Percentiles rank a stretch among this genome's conserved stretches.
Conservation (phyloP, 176 grass and related monocot genomes). For the Neostapfia colusana region DNA sequence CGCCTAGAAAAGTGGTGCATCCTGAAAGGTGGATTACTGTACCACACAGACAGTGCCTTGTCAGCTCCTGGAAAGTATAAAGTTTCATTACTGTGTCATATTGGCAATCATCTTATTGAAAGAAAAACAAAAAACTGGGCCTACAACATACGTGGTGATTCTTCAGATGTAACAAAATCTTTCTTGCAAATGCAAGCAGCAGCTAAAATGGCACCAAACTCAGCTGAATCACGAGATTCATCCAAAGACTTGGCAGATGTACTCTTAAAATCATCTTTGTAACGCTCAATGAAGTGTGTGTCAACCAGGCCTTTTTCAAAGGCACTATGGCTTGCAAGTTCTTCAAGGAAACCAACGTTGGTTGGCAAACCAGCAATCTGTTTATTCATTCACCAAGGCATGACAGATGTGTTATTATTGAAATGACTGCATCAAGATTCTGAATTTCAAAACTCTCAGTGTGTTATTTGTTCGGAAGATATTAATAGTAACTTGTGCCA, state of each 20-base stretch:
- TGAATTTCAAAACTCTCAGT: slow-evolving; percentile 8
- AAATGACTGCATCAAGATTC: slow-evolving; percentile 3
- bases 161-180: slow-evolving; percentile 47
- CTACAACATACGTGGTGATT: slow-evolving; percentile 63
- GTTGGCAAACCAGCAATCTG: slow-evolving; percentile 96
- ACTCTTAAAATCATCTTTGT: slow-evolving; percentile 70
- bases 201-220: slow-evolving; percentile 67
- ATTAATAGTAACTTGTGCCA: background rate
- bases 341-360: slow-evolving; percentile 80
- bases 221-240: slow-evolving; percentile 44
- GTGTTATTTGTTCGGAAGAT: background rate
- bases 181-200: slow-evolving; percentile 80
- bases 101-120: slow-evolving; percentile 3
- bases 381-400: slow-evolving; percentile 36
- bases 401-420: slow-evolving; percentile 13
- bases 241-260: slow-evolving; percentile 40
- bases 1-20: slow-evolving; percentile 75
- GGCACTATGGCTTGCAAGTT: slow-evolving; percentile 77
- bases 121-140: slow-evolving; percentile 5
- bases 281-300: slow-evolving; percentile 89
- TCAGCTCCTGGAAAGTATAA: slow-evolving; percentile 42
- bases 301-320: slow-evolving; percentile 83
- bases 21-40: slow-evolving; percentile 67
- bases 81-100: slow-evolving; percentile 10
- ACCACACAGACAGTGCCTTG: slow-evolving; percentile 64